Evolutionary conservation across 1,139 yeast species (phyloP), one percentile per base, ranked within the genome.

Genomic region (Blastobotrys proliferans): DNA sequence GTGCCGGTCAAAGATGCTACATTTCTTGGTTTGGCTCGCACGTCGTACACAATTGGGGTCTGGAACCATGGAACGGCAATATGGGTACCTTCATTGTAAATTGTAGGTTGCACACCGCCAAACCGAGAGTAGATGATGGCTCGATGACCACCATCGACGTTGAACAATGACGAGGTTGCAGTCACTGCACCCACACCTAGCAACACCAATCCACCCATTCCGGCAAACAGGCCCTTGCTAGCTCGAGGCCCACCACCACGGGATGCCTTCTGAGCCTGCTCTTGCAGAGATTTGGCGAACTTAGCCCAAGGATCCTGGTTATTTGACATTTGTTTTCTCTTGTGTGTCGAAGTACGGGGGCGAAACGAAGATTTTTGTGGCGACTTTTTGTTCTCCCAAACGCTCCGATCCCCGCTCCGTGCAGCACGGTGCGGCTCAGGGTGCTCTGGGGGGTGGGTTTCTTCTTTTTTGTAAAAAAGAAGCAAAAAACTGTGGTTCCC

Each of bases 91-190:
- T 92, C 99, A 38, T 79, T 79, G 63, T 82, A 87, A 51, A 92
- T 87, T 49, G 73, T 74, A n/a, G 90, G 80, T 60, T 81, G 86
- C 41, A 92, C 81, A 63, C 99, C 99, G 41, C 79, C 76, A 35
- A 88, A 47, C 62, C 99, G 81, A 27, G 95, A 87, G 66, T 92
- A 92, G 33, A 92, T 77, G 58, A 92, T 88, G 22, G 97, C 99
- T 63, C 99, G 77, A 67, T 92, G 97, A 67, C 99, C 99, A 77
- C 99, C 99, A 64, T 92, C 97, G 47, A 92, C 98, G 63, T 88
- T 90, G 71, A 87, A 90, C 45, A 90, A 74, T 2, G 96, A 81
- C 49, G 84, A 77, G 58, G 85, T 85, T 28, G 82, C 70, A 38
- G 82, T 63, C 33, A 83, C 47, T 1, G 83, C 76, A 36, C 79